Conservation (phyloP, 73 alveolate genomes). For the Uronychia setigera region DNA sequence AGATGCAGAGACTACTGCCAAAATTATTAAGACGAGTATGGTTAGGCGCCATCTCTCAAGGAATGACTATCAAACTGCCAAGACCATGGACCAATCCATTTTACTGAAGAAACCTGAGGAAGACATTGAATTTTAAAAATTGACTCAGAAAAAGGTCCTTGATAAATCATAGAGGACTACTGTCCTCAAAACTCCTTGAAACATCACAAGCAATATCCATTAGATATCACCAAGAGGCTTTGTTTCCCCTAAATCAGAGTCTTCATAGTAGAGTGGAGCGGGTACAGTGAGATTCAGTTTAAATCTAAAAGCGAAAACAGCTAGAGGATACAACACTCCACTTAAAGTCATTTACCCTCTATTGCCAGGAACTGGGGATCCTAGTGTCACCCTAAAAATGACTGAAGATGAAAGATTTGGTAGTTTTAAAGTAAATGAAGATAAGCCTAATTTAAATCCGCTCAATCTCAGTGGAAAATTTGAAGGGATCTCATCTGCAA, state of each 20-base stretch:
- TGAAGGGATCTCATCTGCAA: no score
- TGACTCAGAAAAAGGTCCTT: background rate
- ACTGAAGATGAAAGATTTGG: background rate
- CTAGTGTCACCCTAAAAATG: background rate
- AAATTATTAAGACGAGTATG: background rate
- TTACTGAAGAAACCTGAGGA: background rate
- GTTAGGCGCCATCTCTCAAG: background rate
- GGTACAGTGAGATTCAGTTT: no score
- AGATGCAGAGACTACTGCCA: background rate
- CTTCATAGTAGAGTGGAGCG: no score
- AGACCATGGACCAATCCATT: no score
- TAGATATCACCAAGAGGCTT: background rate
- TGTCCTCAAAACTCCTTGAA: background rate
- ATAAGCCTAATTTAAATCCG: background rate
- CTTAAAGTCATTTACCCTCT: background rate
- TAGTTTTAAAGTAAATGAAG: background rate
- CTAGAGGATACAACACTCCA: background rate
- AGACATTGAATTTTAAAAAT: background rate
- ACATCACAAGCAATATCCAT: background rate
- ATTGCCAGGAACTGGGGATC: background rate
- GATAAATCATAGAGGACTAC: background rate
- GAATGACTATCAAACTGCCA: no score
- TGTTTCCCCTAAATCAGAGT: no score
- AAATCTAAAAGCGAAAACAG: background rate
- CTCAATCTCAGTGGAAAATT: slow-evolving; percentile 2